Base-by-base conservation (phyloP, 225 moss, liverwort and hornwort genomes). In the Pleurozium schreberi region DNA sequence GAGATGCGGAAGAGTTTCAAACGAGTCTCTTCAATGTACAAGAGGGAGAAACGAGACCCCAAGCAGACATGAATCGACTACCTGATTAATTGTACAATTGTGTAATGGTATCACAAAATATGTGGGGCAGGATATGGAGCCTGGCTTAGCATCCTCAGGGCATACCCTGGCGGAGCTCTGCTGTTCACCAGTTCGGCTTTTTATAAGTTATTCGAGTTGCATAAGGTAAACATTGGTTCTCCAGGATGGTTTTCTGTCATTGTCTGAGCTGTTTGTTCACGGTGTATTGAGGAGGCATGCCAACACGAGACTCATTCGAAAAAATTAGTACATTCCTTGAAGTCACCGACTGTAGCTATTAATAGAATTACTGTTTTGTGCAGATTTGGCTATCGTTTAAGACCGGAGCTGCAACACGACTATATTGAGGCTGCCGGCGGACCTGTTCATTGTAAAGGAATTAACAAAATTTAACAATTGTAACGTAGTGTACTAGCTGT, bases 1-100 rank as follows among this genome's bases (percentile, higher is more conserved):
- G 98, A 97, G 81, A 92, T 97, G 96, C 93, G 96, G 63, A 99
- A 96, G 93, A 95, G 96, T 78, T 89, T 92, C 74, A 95, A 91
- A 85, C 92, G 88, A 84, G 89, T 91, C 75, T 93, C 90, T 73
- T 93, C 90, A 59, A 60, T 93, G 71, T 93, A 82, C 89, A 94
- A 85, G 92, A 90, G 84, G 70, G 94, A 94, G 53, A 93, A 91
- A 74, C 89, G 93, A 71, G 94, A 93, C 81, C 76, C 89, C 75
- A 94, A 92, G 84, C 68, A 88, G 88, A 86, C 84, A 33, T 86
- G 88, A 88, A 78, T 58, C 58, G 69, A 84, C 61, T 25, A 55
- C 82, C 88, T 92, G 82, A 88, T 85, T 57, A 88, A 34, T 59
- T 94, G 86, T 90, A 93, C 69, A 89, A 88, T 88, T 89, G 88